Conservation (phyloP, 192 early-diverging fungal species). For the Allomyces javanicus region DNA sequence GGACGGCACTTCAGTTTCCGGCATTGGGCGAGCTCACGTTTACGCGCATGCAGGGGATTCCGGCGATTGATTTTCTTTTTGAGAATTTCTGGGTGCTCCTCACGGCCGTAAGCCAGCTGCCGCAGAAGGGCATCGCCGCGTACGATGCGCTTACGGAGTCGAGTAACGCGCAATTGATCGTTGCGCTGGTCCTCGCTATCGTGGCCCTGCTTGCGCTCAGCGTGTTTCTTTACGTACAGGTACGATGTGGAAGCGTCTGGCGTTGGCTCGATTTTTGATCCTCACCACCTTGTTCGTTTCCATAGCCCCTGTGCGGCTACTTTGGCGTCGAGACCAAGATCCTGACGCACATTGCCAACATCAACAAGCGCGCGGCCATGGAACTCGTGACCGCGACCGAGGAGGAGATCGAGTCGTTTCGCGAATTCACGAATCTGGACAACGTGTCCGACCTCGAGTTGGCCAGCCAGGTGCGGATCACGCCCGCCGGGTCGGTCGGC, state of each 20-base stretch:
- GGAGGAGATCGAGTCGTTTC: neutral
- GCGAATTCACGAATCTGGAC: neutral
- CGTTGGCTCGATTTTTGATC: neutral
- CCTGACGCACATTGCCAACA: neutral
- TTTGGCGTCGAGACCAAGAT: neutral
- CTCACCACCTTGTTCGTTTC: neutral
- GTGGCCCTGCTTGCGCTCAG: neutral
- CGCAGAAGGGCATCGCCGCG: neutral
- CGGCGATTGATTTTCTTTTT: neutral
- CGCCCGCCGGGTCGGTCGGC: no score
- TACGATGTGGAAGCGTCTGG: neutral
- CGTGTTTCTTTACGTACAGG: neutral
- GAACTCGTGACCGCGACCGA: neutral
- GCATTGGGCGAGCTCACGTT: no score
- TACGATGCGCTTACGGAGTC: neutral
- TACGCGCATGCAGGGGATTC: no score
- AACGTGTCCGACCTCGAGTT: no score
- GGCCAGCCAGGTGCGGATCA: no score
- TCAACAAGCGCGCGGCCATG: neutral
- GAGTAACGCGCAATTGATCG: neutral
- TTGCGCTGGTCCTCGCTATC: neutral
- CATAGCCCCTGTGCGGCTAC: neutral
- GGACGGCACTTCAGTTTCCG: no score
- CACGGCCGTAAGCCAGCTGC: neutral
- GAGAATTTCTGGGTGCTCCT: neutral